These are phyloP conservation scores for Gossypium trilobum DNA, from an alignment of 441 rosid species.

Conservation along the genomic window DNA sequence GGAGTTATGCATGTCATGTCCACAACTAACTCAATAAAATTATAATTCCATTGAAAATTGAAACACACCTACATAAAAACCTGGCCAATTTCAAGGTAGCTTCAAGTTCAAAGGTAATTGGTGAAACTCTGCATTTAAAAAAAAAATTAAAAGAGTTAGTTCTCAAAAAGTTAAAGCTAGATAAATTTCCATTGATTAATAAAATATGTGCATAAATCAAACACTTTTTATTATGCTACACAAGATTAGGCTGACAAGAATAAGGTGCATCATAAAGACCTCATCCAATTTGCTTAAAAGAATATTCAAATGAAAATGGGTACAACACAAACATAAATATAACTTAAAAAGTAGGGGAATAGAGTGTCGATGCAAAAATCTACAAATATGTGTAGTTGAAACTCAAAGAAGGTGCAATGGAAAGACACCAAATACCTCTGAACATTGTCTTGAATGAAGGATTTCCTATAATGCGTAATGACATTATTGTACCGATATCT, in stretches of 20 bases:
- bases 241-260: neutral
- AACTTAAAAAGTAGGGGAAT: neutral
- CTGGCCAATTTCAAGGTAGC: slow-evolving; percentile 87
- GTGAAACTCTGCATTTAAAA: slow-evolving; percentile 68
- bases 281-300: neutral
- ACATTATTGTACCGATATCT: slow-evolving; percentile 64
- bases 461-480: slow-evolving; percentile 79
- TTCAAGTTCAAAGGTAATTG: slow-evolving; percentile 93
- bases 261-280: neutral
- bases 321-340: neutral
- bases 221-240: neutral
- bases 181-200: neutral
- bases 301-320: neutral
- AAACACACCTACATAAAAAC: slow-evolving; percentile 78
- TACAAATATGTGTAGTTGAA: neutral
- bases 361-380: neutral
- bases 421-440: slow-evolving; percentile 47
- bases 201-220: neutral
- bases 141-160: neutral
- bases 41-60: neutral
- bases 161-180: slow-evolving; percentile 6
- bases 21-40: slow-evolving; percentile 1
- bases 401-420: neutral
- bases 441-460: slow-evolving; percentile 80
- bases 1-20: neutral